A percentile compares a stretch with the other conserved stretches of the same genome.
Evolutionary conservation across 192 early-diverging fungal species (phyloP).

Genomic region (Coemansia sp.): DNA sequence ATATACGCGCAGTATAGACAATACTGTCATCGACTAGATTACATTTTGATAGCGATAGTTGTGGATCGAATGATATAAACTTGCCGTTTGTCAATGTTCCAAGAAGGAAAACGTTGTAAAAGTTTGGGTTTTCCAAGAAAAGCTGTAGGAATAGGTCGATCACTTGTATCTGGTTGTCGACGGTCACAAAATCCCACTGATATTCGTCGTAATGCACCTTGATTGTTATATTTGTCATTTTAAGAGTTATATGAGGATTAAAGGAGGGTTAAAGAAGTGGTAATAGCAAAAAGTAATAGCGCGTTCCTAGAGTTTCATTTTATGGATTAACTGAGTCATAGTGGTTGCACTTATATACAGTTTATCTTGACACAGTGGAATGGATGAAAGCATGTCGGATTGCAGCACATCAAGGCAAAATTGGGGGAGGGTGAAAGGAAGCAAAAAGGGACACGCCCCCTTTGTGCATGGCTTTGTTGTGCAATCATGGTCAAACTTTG

Average conservation of each 20-base stretch:
- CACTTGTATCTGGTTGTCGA: conserved; percentile 1
- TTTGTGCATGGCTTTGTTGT: no score
- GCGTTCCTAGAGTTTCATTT: background rate
- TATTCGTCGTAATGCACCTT: conserved; percentile 12
- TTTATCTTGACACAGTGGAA: no score
- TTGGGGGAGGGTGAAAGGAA: no score
- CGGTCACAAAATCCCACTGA: conserved; percentile 10
- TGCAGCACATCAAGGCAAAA: no score
- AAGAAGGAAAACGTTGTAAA: conserved; percentile 7
- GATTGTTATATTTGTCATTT: conserved; percentile 9
- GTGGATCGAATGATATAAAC: conserved; percentile 3
- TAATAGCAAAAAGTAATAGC: background rate
- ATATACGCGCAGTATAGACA: conserved; percentile 1
- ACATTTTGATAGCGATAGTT: background rate
- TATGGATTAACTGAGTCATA: background rate
- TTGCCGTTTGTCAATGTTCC: background rate
- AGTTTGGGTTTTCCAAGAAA: conserved; percentile 9
- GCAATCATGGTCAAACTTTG: no score
- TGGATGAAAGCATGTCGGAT: no score
- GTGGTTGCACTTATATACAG: no score
- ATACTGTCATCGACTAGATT: background rate
- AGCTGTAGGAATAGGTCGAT: conserved; percentile 3
- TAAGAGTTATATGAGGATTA: background rate
- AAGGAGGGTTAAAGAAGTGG: background rate
- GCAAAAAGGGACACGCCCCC: no score